These are phyloP conservation scores for Aureobasidium sp. DNA, from an alignment of 2,329 filamentous ascomycete species.

Conservation along the genomic window DNA sequence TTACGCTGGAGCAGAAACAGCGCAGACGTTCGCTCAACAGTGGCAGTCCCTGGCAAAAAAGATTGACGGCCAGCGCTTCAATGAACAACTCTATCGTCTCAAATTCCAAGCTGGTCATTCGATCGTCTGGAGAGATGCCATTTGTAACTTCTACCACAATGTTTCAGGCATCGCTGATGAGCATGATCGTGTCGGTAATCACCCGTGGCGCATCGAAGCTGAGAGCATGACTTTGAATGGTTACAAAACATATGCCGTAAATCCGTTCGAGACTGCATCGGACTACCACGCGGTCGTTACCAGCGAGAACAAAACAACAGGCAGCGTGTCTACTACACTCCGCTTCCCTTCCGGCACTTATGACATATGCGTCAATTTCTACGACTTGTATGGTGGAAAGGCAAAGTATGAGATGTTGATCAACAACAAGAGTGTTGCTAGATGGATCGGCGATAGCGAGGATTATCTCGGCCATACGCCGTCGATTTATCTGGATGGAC, in stretches of 20 bases:
- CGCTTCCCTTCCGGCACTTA: slow-evolving; percentile 61
- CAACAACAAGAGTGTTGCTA: slow-evolving; percentile 58
- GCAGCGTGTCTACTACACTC: slow-evolving; percentile 41
- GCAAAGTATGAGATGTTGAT: slow-evolving; percentile 63
- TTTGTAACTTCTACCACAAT: slow-evolving; percentile 70
- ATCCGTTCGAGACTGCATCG: slow-evolving; percentile 67
- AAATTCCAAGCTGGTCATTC: slow-evolving; percentile 74
- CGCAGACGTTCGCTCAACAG: slow-evolving; percentile 60
- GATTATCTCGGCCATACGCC: slow-evolving; percentile 68
- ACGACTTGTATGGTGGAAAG: slow-evolving; percentile 65
- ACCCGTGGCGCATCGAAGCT: slow-evolving; percentile 74
- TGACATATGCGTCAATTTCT: slow-evolving; percentile 73
- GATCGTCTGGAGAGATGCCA: slow-evolving; percentile 74
- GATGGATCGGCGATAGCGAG: slow-evolving; percentile 61
- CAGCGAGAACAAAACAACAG: slow-evolving; percentile 54
- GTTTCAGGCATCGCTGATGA: slow-evolving; percentile 67
- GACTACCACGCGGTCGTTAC: slow-evolving; percentile 63
- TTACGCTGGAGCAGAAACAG: slow-evolving; percentile 65
- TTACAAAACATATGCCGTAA: slow-evolving; percentile 61
- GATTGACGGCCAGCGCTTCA: slow-evolving; percentile 67
- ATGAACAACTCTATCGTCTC: slow-evolving; percentile 65
- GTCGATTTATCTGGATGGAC: slow-evolving; percentile 67
- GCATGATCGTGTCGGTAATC: slow-evolving; percentile 60
- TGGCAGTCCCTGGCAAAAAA: slow-evolving; percentile 64
- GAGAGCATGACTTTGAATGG: slow-evolving; percentile 69